Evolutionary conservation across 352 stramenopile genomes (phyloP).

Genomic region (Aphanomyces astaci): DNA sequence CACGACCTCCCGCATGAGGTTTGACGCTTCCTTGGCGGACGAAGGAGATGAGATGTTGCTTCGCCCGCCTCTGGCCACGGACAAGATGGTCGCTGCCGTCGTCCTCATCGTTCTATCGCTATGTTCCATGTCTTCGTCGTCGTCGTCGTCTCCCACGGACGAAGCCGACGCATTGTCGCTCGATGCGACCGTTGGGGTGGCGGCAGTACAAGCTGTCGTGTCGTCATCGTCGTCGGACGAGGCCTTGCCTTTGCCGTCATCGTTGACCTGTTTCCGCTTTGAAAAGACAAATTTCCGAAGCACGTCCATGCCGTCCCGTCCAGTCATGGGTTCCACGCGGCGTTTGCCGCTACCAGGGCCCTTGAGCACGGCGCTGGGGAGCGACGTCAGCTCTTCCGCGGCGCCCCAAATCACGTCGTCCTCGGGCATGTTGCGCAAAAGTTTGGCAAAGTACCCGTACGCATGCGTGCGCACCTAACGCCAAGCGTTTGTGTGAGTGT

Average conservation of each 20-base stretch:
- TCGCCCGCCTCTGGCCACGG: neutral
- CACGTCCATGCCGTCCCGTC: slow-evolving; percentile 75
- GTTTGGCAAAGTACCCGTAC: slow-evolving; percentile 83
- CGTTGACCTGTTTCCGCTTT: slow-evolving; percentile 45
- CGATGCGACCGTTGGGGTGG: neutral
- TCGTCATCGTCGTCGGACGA: slow-evolving; percentile 1
- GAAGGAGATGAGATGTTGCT: neutral
- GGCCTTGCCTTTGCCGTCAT: slow-evolving; percentile 37
- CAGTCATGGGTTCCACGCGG: slow-evolving; percentile 75
- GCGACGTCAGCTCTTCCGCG: slow-evolving; percentile 68
- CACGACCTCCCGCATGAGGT: neutral
- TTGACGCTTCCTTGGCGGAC: slow-evolving; percentile 3
- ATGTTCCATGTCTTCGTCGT: neutral
- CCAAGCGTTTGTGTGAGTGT: no score
- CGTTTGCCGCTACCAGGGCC: slow-evolving; percentile 65
- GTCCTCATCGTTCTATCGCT: neutral
- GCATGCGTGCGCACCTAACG: slow-evolving; percentile 69
- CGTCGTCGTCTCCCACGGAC: neutral
- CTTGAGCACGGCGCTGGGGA: slow-evolving; percentile 65
- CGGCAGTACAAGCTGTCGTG: neutral
- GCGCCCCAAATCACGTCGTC: slow-evolving; percentile 75
- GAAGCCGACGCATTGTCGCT: neutral
- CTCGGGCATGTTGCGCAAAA: slow-evolving; percentile 79
- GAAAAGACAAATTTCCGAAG: slow-evolving; percentile 76
- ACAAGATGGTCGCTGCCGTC: neutral